Base-by-base conservation (phyloP, 805 yeast species). In the Ogataea siamensis region DNA sequence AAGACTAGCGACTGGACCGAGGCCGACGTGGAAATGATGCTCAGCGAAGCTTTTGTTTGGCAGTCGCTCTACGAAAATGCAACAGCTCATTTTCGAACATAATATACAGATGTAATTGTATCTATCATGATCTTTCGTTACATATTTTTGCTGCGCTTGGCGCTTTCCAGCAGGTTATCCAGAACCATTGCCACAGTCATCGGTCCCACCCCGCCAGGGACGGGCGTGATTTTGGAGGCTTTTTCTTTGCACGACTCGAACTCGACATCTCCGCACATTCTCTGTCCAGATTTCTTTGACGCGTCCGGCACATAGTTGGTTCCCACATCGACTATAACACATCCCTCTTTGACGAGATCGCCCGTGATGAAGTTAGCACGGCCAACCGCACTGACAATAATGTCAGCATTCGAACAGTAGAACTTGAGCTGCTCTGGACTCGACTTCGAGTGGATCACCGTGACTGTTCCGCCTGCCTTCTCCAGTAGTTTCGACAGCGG, bases 121-220 rank as follows among this genome's bases (percentile, higher is more conserved):
- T 17, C 16, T 23, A 14, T n/a, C 17, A 21, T 18, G 13, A 11
- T 33, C 10, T 25, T 16, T 29, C 26, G 12, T 26, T 37, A 26
- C 32, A 5, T 5, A 3, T 22, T 23, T 8, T 15, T 31, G 32
- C 34, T 29, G 19, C 37, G 41, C 37, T 60, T 60, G 14, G 98
- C 95, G 35, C 96, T 87, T 48, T 76, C 73, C 41, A 80, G 70
- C 8, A 91, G 91, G 57, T 93, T 91, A 48, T 83, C 76, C 46
- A 89, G 75, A 44, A 91, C 76, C 96, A 89, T 88, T 27, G 96
- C 96, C 32, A 91, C 97, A 18, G 99, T 91, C 98, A 91, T 91
- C 48, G 99, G 99, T 27, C 99, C 99, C 46, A 91, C 98, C 53
- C 98, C 98, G 59, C 98, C 98, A 21, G 99, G 99, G 39, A 91